Base-by-base conservation (phyloP, 768 basidiomycete genomes). In the Dioszegia aurantiaca region DNA sequence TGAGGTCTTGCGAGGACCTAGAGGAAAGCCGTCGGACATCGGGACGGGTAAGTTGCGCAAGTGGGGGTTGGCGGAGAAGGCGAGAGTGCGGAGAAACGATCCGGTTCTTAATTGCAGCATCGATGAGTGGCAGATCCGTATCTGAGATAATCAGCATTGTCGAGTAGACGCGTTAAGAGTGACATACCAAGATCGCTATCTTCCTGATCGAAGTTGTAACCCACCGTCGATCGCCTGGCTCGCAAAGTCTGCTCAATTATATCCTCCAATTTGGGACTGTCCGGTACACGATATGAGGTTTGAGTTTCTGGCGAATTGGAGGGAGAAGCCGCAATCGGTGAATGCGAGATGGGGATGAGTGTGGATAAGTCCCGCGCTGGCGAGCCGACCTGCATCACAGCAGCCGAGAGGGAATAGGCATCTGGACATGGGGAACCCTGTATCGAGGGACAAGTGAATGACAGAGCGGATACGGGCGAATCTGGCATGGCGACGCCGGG, bases 151-250 rank as follows among this genome's bases (percentile, higher is more conserved):
- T n/a, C 37, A 39, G 41, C 33, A 10, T 14, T 43, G 31, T 24
- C 41, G 41, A 21, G 21, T 5, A 19, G 30, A 10, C 27, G 40
- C 17, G 1, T 21, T 28, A 12, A 24, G n/a, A 19, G 14, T 5
- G 27, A 63, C 65, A 42, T 36, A 64, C 66, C 66, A 27, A 67
- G 57, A 57, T 67, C 66, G 39, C 61, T 63, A 19, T 68, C 66
- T 14, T 59, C 60, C 4, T 42, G 56, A 23, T 40, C 47, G 33
- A 40, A 27, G 23, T 53, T 40, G 56, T 14, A 37, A 21, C 44
- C 39, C 26, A 39, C 44, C 24, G 37, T 58, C 1, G 48, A 48
- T 37, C 36, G 28, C 46, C 54, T 58, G 37, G 39, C 48, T 37
- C 48, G 21, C 17, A 51, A 44, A 14, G 56, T 58, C 43, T 36